Evolutionary conservation across 2,329 filamentous ascomycete genomes (phyloP), one percentile per base, ranked within the genome.

Genomic region (Aspergillus melleus): DNA sequence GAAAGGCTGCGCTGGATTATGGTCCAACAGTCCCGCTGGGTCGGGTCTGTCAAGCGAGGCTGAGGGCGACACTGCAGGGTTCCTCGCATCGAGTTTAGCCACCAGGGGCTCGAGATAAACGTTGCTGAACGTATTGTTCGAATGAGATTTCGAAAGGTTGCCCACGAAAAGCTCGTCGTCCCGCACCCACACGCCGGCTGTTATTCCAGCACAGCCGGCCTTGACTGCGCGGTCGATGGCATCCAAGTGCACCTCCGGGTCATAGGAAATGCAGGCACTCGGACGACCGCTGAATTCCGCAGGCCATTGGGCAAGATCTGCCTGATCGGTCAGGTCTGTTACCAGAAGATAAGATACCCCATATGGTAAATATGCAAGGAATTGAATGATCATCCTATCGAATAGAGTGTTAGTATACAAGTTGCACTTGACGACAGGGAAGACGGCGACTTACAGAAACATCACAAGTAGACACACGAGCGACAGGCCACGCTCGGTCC

Each of bases 141-240:
- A 36, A 10, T 29, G 6, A 4, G 10, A 30, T 54, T 8, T 65
- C 66, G 26, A 72, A 65, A 44, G 69, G 59, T 39, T 74, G 61
- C 22, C 66, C 55, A 42, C 4, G 6, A 9, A 16, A 36, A 62
- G 55, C 16, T 63, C 54, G 42, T 62, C 56, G n/a, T 61, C 51
- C 32, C 66, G 61, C 32, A 70, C 62, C 68, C 69, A 70, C 19
- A 73, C 47, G 26, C 69, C 66, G 16, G 62, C 68, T 39, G 64
- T 68, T 49, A 69, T 59, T 1, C 71, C 68, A 30, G 67, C 61
- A 49, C 72, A 74, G 49, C 69, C 68, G 12, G 66, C 64, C 20
- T 55, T 57, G 47, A 68, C 54, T 12, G 65, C 66, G 24, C 66
- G 61, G 39, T 66, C 57, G 8, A 73, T 60, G 10, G 67, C 61